These are phyloP conservation scores for Nothophoma quercina DNA, from an alignment of 2,329 filamentous ascomycete genomes.

Conservation along the genomic window DNA sequence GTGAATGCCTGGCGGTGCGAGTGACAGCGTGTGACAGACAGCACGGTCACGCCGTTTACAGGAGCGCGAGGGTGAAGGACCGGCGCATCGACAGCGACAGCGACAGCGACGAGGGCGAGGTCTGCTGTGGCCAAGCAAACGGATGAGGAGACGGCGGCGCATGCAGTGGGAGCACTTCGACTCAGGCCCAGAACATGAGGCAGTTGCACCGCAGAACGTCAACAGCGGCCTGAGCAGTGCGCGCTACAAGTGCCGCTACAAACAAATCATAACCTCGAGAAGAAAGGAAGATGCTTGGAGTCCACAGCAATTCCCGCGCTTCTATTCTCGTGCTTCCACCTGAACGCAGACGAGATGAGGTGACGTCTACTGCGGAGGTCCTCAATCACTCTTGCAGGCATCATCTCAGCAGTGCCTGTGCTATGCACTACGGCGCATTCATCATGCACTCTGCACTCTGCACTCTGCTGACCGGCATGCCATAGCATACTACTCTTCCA, in stretches of 20 bases:
- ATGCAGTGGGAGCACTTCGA: slow-evolving; percentile 1
- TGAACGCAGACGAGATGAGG: neutral
- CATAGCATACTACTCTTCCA: neutral
- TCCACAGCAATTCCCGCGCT: neutral
- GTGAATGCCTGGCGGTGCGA: neutral
- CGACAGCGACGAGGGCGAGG: slow-evolving; percentile 6
- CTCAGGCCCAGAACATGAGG: slow-evolving; percentile 4
- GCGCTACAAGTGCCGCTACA: too few species aligned
- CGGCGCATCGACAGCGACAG: slow-evolving; percentile 9
- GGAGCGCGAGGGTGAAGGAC: slow-evolving; percentile 20
- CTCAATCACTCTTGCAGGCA: neutral
- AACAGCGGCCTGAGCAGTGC: neutral
- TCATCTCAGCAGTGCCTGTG: neutral
- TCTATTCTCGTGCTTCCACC: neutral
- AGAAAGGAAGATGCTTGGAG: neutral
- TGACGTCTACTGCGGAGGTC: slow-evolving; percentile 1
- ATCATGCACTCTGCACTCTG: neutral
- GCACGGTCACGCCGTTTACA: slow-evolving; percentile 22
- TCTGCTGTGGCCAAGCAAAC: slow-evolving; percentile 24
- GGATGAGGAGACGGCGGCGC: slow-evolving; percentile 4
- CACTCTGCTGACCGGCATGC: neutral
- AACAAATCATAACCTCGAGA: too few species aligned
- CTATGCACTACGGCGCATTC: neutral
- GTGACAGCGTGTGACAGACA: slow-evolving; percentile 28
- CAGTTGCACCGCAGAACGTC: slow-evolving; percentile 2